Conservation (phyloP, 192 early-diverging fungal genomes). For the Tieghemiomyces parasiticus region DNA sequence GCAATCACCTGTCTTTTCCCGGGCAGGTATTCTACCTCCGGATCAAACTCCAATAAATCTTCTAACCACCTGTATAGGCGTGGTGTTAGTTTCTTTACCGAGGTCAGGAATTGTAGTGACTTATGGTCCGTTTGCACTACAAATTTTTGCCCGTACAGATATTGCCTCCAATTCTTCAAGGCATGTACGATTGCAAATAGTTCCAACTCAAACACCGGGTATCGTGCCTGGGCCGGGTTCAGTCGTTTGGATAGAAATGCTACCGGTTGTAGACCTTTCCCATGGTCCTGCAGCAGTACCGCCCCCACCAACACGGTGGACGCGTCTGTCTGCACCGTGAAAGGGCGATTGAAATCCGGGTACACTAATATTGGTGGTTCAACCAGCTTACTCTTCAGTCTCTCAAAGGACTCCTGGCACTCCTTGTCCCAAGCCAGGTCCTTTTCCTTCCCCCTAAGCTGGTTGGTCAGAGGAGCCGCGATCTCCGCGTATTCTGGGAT, state of each 20-base stretch:
- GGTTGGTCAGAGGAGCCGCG: not conserved
- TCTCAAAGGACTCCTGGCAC: not conserved
- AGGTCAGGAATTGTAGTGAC: not conserved
- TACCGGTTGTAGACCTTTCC: not conserved
- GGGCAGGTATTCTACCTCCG: not conserved
- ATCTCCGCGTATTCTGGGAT: not conserved
- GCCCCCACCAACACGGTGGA: not conserved
- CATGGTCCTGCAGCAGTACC: not conserved
- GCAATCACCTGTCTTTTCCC: not conserved
- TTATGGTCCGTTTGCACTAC: not conserved
- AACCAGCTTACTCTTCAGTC: not conserved
- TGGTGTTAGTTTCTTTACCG: not conserved
- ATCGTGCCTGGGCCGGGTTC: not conserved
- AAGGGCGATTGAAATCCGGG: not conserved
- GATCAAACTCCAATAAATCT: not conserved
- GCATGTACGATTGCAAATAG: not conserved
- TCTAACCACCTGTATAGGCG: not conserved
- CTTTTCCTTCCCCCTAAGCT: not conserved
- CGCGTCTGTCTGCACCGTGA: not conserved
- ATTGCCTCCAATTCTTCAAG: not conserved
- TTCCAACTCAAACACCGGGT: not conserved
- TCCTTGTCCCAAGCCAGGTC: not conserved
- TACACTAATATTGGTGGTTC: not conserved
- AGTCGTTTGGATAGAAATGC: not conserved
- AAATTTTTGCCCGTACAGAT: not conserved